Evolutionary conservation across 495 filamentous ascomycete species (phyloP).

Genomic region (Trichoderma asperelloides): DNA sequence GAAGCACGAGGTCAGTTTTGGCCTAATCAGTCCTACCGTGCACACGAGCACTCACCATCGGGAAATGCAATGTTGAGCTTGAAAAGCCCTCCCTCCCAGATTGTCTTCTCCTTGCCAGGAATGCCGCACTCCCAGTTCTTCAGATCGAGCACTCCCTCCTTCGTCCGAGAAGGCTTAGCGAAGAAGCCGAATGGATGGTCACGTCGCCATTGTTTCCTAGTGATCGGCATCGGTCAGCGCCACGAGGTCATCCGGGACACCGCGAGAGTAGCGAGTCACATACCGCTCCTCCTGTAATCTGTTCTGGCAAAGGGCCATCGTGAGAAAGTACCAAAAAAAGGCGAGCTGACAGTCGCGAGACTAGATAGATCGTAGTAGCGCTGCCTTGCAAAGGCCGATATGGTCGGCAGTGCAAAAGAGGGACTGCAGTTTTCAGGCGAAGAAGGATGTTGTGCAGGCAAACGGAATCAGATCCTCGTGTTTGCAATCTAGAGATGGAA

Average conservation of each 20-base stretch:
- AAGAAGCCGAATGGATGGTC: slow-evolving; percentile 98
- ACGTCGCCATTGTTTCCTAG: slow-evolving; percentile 88
- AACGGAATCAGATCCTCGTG: not conserved
- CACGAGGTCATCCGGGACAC: not conserved
- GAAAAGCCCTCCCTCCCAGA: slow-evolving; percentile 95
- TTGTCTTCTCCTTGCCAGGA: slow-evolving; percentile 87
- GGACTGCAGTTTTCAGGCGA: not conserved
- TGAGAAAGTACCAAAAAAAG: slow-evolving; percentile 6
- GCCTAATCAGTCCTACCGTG: slow-evolving; percentile 6
- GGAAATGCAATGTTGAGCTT: slow-evolving; percentile 90
- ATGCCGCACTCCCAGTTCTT: slow-evolving; percentile 96
- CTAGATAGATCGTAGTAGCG: not conserved
- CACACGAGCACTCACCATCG: slow-evolving; percentile 59
- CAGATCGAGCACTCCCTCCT: slow-evolving; percentile 75
- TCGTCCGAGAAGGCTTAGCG: slow-evolving; percentile 73
- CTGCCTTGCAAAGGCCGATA: not conserved
- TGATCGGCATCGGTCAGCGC: not conserved
- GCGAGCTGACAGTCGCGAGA: slow-evolving; percentile 11
- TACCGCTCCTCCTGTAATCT: slow-evolving; percentile 89
- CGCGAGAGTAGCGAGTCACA: slow-evolving; percentile 12
- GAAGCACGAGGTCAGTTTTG: slow-evolving; percentile 19
- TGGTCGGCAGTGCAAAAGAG: not conserved
- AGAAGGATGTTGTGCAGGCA: not conserved
- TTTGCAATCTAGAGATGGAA: not conserved
- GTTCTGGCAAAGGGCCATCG: slow-evolving; percentile 83